A percentile compares a stretch with the other conserved stretches of the same genome.
These are phyloP conservation scores for Akebia trifoliata DNA, from an alignment of 164 flowering plant genomes.

Conservation along the genomic window DNA sequence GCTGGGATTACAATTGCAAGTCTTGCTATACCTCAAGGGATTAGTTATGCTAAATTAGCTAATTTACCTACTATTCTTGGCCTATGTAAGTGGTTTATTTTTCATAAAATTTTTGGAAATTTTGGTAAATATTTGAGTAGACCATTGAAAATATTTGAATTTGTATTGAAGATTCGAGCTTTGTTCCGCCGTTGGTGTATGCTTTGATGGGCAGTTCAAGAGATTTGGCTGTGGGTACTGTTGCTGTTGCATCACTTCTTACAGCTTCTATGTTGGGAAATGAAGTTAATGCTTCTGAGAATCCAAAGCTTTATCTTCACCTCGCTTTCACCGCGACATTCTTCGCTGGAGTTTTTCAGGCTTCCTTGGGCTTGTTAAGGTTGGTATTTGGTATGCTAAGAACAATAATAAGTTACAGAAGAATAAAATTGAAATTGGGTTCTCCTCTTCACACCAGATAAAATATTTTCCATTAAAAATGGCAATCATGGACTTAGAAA, in stretches of 20 bases:
- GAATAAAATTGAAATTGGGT: too few relatives aligned
- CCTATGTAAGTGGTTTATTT: conserved; percentile 41
- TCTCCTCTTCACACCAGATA: too few relatives aligned
- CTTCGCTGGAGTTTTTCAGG: conserved; percentile 60
- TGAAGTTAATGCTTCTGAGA: conserved; percentile 29
- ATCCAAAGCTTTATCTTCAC: conserved; percentile 39
- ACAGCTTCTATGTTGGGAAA: conserved; percentile 40
- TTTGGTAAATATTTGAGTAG: background rate
- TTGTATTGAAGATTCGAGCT: conserved; percentile 54
- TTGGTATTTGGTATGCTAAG: too few relatives aligned
- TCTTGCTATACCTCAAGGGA: conserved; percentile 76
- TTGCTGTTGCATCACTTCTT: conserved; percentile 59
- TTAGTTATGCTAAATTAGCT: conserved; percentile 69
- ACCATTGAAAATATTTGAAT: background rate
- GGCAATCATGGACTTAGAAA: too few relatives aligned
- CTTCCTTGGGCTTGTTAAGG: conserved; percentile 66
- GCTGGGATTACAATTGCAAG: conserved; percentile 86
- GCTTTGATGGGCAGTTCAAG: conserved; percentile 68
- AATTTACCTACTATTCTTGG: conserved; percentile 63
- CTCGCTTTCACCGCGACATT: conserved; percentile 57
- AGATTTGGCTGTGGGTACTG: conserved; percentile 64
- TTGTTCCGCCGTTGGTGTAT: conserved; percentile 69
- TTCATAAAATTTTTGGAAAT: background rate
- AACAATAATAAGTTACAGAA: too few relatives aligned
- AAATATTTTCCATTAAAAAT: too few relatives aligned